A percentile compares a stretch with the other conserved stretches of the same genome.
Conservation (phyloP, 2,329 filamentous ascomycete genomes). For the Bertia moriformis region DNA sequence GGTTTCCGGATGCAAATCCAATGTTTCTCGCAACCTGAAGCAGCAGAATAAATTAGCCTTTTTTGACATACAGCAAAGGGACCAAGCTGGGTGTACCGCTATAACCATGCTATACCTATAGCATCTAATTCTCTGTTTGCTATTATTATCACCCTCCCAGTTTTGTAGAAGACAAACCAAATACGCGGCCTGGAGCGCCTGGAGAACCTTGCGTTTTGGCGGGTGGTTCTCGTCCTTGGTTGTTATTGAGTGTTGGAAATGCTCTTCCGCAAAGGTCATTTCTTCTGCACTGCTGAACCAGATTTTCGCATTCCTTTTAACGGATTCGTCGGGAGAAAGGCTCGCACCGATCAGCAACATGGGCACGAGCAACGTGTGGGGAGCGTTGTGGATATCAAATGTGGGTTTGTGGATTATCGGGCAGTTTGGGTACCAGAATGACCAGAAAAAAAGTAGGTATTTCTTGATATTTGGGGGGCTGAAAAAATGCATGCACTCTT, state of each 20-base stretch:
- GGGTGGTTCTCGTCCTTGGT: conserved; percentile 3
- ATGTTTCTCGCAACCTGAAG: too few species aligned
- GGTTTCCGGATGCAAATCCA: too few species aligned
- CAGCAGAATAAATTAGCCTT: too few species aligned
- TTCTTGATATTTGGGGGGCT: conserved; percentile 12
- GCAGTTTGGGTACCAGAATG: conserved; percentile 20
- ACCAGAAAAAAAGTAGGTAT: conserved; percentile 18
- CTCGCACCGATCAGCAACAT: conserved; percentile 18
- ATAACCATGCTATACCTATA: conserved; percentile 17
- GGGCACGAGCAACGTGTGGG: conserved; percentile 14
- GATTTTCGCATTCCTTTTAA: conserved; percentile 14
- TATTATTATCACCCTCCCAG: conserved; percentile 18
- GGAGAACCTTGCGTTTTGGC: conserved; percentile 12
- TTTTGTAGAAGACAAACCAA: conserved; percentile 21
- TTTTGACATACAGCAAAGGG: too few species aligned
- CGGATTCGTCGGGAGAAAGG: conserved; percentile 14
- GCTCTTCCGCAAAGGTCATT: conserved; percentile 18
- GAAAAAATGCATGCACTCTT: conserved; percentile 11
- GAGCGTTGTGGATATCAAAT: conserved; percentile 13
- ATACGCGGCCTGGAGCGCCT: conserved; percentile 19
- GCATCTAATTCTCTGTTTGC: conserved; percentile 17
- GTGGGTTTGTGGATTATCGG: conserved; percentile 18
- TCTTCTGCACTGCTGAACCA: conserved; percentile 22
- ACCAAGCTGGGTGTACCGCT: conserved; percentile 17
- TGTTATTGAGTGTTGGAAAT: conserved; percentile 17